Evolutionary conservation across 805 yeast genomes (phyloP), one percentile per base, ranked within the genome.

Genomic region (Yarrowia osloensis): DNA sequence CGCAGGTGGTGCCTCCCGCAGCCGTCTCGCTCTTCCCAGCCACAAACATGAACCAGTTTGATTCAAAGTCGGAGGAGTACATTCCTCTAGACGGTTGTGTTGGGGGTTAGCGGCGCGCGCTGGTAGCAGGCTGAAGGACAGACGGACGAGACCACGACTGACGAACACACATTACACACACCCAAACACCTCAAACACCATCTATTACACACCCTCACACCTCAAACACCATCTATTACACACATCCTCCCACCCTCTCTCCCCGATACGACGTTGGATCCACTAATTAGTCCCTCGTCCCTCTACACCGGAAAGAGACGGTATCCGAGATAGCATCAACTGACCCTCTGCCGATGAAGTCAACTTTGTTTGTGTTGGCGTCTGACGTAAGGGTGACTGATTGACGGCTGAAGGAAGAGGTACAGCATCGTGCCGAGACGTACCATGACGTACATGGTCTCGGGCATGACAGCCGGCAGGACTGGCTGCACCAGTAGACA

Each of bases 31-130:
- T 57, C 5, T 57, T 57, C 15, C 63, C 63, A 4, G 63, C 49
- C 2, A 57, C 63, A 11, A 57, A 57, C 47, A 57, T 57, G 63
- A 57, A 40, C 63, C 63, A 57, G 63, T 57, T 57, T 29, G 63
- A 57, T 21, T 39, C 63, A 39, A 57, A 37, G 47, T 57, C 63
- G 21, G 63, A 57, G 15, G 63, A 57, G 28, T 57, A 39, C 15
- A 57, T 57, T 24, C 63, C 63, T 15, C 12, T 54, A 12, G 62
- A 55, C 26, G 62, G 62, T 3, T 55, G 33, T 15, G 62, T 55
- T 11, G 44, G n/a, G 33, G 62, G 59, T 1, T 52, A 52, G 19
- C 4, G 35, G 31, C 8, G 4, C 8, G 3, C 35, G 13, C 6
- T 7, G 35, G 11, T 31, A 6, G 13, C 39, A 13, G n/a, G 6